phyloP scores from a whole-genome alignment of 495 filamentous ascomycete species.

The Hypoxylon perforatum region DNA sequence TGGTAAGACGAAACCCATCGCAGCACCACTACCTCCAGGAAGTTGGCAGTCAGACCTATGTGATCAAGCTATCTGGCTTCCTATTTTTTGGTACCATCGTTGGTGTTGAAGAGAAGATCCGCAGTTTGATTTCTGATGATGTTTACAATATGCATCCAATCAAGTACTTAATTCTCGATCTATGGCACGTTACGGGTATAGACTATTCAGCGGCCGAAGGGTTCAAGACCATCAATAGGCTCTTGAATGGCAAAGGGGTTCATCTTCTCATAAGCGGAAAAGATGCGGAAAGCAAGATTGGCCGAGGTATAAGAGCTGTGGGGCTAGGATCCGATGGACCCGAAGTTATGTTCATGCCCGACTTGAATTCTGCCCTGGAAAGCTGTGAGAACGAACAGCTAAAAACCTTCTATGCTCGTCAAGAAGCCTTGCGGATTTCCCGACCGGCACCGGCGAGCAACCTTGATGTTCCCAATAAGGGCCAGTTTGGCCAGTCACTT shows the following conservation, averaged over 20 bases:
- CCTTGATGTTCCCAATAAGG: conserved; percentile 65
- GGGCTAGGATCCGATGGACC: conserved; percentile 76
- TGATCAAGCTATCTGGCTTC: conserved; percentile 91
- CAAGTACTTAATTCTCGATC: conserved; percentile 88
- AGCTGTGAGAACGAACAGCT: conserved; percentile 95
- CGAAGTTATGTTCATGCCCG: conserved; percentile 80
- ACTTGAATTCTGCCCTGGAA: conserved; percentile 92
- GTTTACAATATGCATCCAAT: conserved; percentile 81
- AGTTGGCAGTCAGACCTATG: conserved; percentile 85
- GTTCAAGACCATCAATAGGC: conserved; percentile 89
- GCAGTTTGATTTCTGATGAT: conserved; percentile 82
- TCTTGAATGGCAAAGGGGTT: conserved; percentile 77
- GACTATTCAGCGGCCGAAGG: conserved; percentile 97
- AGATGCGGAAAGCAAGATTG: conserved; percentile 75
- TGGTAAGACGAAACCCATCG: conserved; percentile 87
- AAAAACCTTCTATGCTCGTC: conserved; percentile 78
- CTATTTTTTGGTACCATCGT: conserved; percentile 98
- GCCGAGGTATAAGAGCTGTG: conserved; percentile 80
- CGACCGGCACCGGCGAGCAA: conserved; percentile 51
- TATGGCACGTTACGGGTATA: conserved; percentile 87
- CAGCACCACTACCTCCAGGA: conserved; percentile 87
- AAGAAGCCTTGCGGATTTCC: conserved; percentile 53
- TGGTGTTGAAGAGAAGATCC: conserved; percentile 87
- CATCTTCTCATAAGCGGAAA: conserved; percentile 85
- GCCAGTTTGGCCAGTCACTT: conserved; percentile 38